Evolutionary conservation across 371 early-diverging fungal genomes (phyloP).

Genomic region (Mortierella sp.): DNA sequence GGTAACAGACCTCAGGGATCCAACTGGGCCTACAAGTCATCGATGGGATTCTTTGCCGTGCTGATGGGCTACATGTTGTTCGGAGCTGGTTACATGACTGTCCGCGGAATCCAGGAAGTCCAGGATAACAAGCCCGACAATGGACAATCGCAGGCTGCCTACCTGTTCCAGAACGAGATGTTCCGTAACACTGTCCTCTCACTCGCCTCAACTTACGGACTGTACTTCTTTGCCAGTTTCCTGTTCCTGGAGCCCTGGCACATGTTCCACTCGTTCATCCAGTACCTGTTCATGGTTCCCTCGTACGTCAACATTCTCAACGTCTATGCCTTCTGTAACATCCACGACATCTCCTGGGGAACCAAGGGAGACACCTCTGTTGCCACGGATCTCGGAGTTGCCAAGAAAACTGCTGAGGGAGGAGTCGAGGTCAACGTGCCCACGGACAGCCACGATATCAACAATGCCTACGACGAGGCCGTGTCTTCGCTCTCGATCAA

Average conservation of each 20-base stretch:
- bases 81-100: slow-evolving; percentile 59
- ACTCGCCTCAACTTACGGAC: slow-evolving; percentile 72
- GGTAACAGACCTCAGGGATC: slow-evolving; percentile 90
- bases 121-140: slow-evolving; percentile 26
- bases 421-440: slow-evolving; percentile 75
- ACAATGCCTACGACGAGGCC: slow-evolving; percentile 82
- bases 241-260: slow-evolving; percentile 77
- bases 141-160: slow-evolving; percentile 38
- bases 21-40: slow-evolving; percentile 74
- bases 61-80: slow-evolving; percentile 73
- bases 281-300: slow-evolving; percentile 74
- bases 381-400: slow-evolving; percentile 73
- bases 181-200: slow-evolving; percentile 72
- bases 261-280: slow-evolving; percentile 75
- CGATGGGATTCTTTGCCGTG: slow-evolving; percentile 69
- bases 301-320: slow-evolving; percentile 74
- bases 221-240: slow-evolving; percentile 73
- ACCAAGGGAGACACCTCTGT: slow-evolving; percentile 89
- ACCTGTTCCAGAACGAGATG: slow-evolving; percentile 52
- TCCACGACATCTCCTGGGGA: slow-evolving; percentile 89
- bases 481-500: slow-evolving; percentile 66
- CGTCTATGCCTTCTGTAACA: slow-evolving; percentile 80
- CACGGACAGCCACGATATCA: slow-evolving; percentile 82
- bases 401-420: slow-evolving; percentile 62
- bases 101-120: slow-evolving; percentile 62